Conservation (phyloP, 2,329 filamentous ascomycete genomes). For the Fusarium virguliforme region DNA sequence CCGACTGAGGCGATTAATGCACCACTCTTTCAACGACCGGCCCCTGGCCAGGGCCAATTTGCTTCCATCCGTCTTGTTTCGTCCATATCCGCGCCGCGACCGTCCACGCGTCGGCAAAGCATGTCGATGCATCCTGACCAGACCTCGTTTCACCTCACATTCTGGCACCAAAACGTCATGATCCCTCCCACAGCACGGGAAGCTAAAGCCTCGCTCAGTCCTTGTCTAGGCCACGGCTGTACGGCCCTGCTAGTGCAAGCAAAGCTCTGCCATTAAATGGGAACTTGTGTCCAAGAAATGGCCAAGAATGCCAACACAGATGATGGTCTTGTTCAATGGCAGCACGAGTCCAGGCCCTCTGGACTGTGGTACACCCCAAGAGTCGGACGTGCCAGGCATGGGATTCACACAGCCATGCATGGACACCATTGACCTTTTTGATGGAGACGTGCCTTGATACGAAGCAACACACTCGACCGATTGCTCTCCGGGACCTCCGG, state of each 20-base stretch:
- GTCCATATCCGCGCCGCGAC: slow-evolving; percentile 29
- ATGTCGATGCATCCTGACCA: slow-evolving; percentile 25
- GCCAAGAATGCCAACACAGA: slow-evolving; percentile 22
- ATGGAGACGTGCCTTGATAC: slow-evolving; percentile 28
- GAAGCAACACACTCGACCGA: slow-evolving; percentile 24
- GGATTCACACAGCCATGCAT: slow-evolving; percentile 29
- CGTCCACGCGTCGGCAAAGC: slow-evolving; percentile 13
- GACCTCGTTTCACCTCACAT: slow-evolving; percentile 27
- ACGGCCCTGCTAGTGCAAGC: slow-evolving; percentile 10
- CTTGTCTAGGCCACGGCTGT: slow-evolving; percentile 15
- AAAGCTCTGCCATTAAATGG: slow-evolving; percentile 15
- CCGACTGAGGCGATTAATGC: slow-evolving; percentile 24
- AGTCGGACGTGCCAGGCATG: slow-evolving; percentile 21
- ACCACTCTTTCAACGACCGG: slow-evolving; percentile 28
- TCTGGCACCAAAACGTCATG: slow-evolving; percentile 37
- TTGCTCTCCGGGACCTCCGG: slow-evolving; percentile 26
- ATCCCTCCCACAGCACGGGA: slow-evolving; percentile 22
- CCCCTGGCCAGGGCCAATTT: slow-evolving; percentile 44
- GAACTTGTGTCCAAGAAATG: slow-evolving; percentile 26
- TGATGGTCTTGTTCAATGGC: slow-evolving; percentile 20
- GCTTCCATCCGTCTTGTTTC: slow-evolving; percentile 45
- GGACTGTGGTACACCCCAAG: slow-evolving; percentile 20
- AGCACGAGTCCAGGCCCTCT: slow-evolving; percentile 16
- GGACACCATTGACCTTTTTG: slow-evolving; percentile 20
- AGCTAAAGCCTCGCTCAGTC: slow-evolving; percentile 12